A percentile compares a stretch with the other conserved stretches of the same genome.
Conservation (phyloP, 805 yeast species). For the Kluyveromyces aestuarii region DNA sequence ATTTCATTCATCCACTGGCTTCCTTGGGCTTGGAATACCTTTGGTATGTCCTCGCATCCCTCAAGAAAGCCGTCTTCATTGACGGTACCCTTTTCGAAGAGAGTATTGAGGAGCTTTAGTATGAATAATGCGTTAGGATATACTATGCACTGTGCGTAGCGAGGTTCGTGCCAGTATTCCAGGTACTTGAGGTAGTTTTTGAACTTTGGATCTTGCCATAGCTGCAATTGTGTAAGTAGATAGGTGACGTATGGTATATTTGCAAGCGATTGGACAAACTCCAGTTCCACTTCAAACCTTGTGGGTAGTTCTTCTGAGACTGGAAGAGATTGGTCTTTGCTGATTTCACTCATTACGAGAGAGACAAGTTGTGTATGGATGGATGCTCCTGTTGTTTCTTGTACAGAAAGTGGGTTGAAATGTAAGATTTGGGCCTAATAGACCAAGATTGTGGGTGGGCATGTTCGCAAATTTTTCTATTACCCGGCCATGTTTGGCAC, state of each 20-base stretch:
- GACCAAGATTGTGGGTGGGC: no score
- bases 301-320: constrained; percentile 36
- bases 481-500: no score
- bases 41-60: constrained; percentile 46
- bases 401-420: no score
- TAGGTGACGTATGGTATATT: constrained; percentile 82
- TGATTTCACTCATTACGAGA: neutral
- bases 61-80: constrained; percentile 37
- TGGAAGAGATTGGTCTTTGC: neutral
- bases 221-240: constrained; percentile 67
- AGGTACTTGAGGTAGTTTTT: constrained; percentile 69
- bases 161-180: constrained; percentile 76
- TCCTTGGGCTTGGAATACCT: constrained; percentile 32
- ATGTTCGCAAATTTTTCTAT: no score
- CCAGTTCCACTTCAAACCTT: constrained; percentile 31
- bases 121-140: constrained; percentile 87
- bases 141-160: constrained; percentile 41
- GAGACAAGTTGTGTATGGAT: neutral
- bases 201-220: constrained; percentile 58
- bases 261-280: constrained; percentile 87
- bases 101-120: constrained; percentile 43
- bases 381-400: no score
- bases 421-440: no score
- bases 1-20: constrained; percentile 52
- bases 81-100: constrained; percentile 28